Evolutionary conservation across 805 yeast species (phyloP).

Genomic region (Wickerhamomyces strasburgensis): DNA sequence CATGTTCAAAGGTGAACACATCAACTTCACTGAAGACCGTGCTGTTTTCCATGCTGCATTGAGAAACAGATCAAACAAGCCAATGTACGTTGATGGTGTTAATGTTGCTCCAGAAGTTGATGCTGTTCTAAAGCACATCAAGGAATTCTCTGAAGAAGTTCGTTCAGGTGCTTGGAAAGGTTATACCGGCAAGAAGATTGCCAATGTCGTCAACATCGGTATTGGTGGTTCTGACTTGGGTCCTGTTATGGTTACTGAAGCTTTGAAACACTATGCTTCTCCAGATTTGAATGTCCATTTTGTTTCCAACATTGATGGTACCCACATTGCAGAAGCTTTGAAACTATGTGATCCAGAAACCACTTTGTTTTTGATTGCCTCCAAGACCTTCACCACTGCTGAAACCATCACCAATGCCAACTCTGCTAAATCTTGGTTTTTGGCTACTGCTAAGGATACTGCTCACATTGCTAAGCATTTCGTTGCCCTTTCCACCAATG

Average conservation of each 20-base stretch:
- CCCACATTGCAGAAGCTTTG: conserved; percentile 89
- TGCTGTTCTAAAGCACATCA: conserved; percentile 89
- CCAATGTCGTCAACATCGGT: conserved; percentile 95
- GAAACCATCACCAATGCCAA: conserved; percentile 96
- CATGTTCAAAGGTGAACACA: conserved; percentile 89
- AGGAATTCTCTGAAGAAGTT: conserved; percentile 84
- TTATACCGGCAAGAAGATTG: conserved; percentile 90
- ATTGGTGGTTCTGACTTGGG: conserved; percentile 99
- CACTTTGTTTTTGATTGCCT: conserved; percentile 86
- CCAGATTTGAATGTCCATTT: conserved; percentile 77
- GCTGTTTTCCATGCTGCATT: conserved; percentile 97
- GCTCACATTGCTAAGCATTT: conserved; percentile 92
- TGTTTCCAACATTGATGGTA: conserved; percentile 98
- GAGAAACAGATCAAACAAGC: conserved; percentile 83
- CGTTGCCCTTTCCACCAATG: conserved; percentile 94
- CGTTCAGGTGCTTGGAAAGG: conserved; percentile 97
- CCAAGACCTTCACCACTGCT: conserved; percentile 98
- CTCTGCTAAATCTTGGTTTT: conserved; percentile 93
- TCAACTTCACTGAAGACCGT: conserved; percentile 93
- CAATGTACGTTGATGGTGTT: conserved; percentile 83
- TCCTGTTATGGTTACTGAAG: conserved; percentile 99
- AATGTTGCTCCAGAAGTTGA: conserved; percentile 92
- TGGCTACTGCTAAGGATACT: conserved; percentile 60
- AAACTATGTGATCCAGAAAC: conserved; percentile 80
- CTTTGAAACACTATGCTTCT: conserved; percentile 82